Evolutionary conservation across 2,329 filamentous ascomycete genomes (phyloP), one percentile per base, ranked within the genome.

Genomic region (Rhinocladiella mackenziei): DNA sequence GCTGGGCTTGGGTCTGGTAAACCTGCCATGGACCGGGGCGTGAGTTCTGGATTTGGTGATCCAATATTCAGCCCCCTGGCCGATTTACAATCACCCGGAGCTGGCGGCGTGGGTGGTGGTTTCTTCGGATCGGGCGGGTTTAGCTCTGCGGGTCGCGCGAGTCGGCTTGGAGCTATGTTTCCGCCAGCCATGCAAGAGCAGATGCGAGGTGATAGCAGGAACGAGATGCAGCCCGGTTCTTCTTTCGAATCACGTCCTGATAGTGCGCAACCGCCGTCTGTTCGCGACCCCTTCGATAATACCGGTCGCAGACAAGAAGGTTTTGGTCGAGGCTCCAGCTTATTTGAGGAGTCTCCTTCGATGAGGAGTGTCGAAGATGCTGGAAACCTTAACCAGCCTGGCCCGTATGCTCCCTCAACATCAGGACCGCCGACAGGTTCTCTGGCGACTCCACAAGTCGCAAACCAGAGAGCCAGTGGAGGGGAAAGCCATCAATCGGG

Each of bases 131-230:
- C 80, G 5, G 82, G 83, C 38, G 83, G 83, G 39, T 78, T 86
- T 30, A 54, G 51, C 37, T 80, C 86, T 33, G 37, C 35, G 33
- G 80, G 86, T 22, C 81, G 88, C 26, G 76, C 80, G 4, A 92
- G 86, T 70, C 94, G 89, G 65, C 73, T 96, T 28, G 85, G 86
- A 2, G 89, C 88, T 1, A 71, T 98, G 17, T 96, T 98, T 60
- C 89, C 91, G 6, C 71, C 81, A 1, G 83, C 84, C 3, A 89
- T 94, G 85, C 89, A 96, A 66, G 86, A 89, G 25, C 87, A 94
- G 63, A 89, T 94, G 84, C 85, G 89, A 48, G 64, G 66, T 30
- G 70, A 73, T 28, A 53, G 51, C 48, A 43, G 56, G 19, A 56
- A 53, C 26, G 78, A 80, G 10, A 85, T 86, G 55, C 43, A 33